Base-by-base conservation (phyloP, 2,329 filamentous ascomycete species). In the Aspergillus sp. region DNA sequence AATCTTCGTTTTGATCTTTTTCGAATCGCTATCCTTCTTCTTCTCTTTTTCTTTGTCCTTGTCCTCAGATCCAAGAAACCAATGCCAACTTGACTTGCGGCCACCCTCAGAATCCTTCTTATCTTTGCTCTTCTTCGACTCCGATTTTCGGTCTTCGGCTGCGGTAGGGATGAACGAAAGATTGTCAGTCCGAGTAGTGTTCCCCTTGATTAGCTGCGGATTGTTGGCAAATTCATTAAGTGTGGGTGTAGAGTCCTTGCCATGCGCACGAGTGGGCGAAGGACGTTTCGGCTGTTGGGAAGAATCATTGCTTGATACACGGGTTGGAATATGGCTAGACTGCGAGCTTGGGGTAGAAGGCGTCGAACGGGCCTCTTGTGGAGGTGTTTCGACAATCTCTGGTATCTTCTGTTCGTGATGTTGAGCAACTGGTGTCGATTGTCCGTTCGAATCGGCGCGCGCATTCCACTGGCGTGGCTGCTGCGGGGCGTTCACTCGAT, bases 121-220 rank as follows among this genome's bases (percentile, higher is more conserved):
- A 54, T 87, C 84, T 68, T 83, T 81, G 19, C 77, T 75, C 60
- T 77, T 80, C 66, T 89, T 92, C 74, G 87, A 89, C n/a, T 93
- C 91, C 0, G 81, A 71, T 69, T 90, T 92, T 75, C 87, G 90
- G 57, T 95, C 91, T 61, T 93, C 91, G 1, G 81, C 70, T 69
- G 91, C 81, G 0, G 89, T 94, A 0, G 93, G 91, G 55, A 95
- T 93, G 67, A 93, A 90, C 0, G 91, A 92, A 15, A 96, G 80
- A 53, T 84, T 87, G 75, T 95, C 92, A 1, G 91, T 94, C 50
- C 91, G 86, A 7, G 85, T 89, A 60, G 82, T 86, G 59, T 87
- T 88, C 13, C 90, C 90, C 23, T 90, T 88, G 2, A 94, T 78
- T 30, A 87, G 82, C n/a, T 91, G 87, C 3, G 90, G 86, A 62